Evolutionary conservation across 805 yeast genomes (phyloP).

Genomic region (Cyberlindnera mrakii): DNA sequence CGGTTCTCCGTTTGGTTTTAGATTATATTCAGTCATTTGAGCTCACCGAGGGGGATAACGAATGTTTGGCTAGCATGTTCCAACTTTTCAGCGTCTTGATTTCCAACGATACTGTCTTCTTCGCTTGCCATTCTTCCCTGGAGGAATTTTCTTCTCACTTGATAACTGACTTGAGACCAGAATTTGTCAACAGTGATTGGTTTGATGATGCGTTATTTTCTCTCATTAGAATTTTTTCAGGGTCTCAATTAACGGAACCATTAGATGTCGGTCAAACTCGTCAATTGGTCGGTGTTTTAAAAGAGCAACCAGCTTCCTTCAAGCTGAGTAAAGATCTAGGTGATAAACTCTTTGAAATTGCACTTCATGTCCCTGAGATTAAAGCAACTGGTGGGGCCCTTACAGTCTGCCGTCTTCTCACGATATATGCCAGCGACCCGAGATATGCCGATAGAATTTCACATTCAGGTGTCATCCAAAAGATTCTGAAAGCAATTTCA

Average conservation of each 20-base stretch:
- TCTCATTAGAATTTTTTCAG: conserved; percentile 49
- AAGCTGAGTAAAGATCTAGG: conserved; percentile 19
- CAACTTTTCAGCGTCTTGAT: conserved; percentile 38
- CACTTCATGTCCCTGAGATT: conserved; percentile 37
- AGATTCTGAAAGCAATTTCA: conserved; percentile 39
- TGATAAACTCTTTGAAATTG: conserved; percentile 33
- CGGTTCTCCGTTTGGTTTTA: conserved; percentile 32
- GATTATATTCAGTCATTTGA: conserved; percentile 31
- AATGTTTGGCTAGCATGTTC: conserved; percentile 33
- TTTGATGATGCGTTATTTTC: conserved; percentile 51
- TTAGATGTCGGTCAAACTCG: conserved; percentile 26
- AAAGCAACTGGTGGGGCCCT: conserved; percentile 41
- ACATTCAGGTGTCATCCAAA: conserved; percentile 39
- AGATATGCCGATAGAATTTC: conserved; percentile 35
- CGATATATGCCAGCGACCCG: conserved; percentile 45
- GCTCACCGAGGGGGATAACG: conserved; percentile 21
- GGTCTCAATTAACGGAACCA: conserved; percentile 42
- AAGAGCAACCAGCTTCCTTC: conserved; percentile 17
- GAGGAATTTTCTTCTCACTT: conserved; percentile 33
- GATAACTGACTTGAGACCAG: conserved; percentile 30
- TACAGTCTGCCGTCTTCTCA: conserved; percentile 48
- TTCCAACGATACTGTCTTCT: conserved; percentile 32
- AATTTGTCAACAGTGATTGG: conserved; percentile 43
- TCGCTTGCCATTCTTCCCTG: conserved; percentile 27
- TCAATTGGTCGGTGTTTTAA: conserved; percentile 10